Base-by-base conservation (phyloP, 331 rosid genomes). In the Malus hybrid region DNA sequence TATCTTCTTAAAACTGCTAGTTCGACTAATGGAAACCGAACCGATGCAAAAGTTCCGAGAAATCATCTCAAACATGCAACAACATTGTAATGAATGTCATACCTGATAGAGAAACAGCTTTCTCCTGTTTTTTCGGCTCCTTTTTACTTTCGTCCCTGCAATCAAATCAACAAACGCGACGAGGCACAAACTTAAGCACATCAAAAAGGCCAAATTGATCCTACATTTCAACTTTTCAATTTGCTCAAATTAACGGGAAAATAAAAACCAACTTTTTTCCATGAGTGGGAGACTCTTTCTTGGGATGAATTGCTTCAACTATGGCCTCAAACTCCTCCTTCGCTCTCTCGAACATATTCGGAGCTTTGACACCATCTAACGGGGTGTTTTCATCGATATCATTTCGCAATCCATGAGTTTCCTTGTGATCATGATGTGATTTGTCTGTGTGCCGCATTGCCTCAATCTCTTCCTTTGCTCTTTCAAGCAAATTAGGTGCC, bases 291-390 rank as follows among this genome's bases (percentile, higher is more conserved):
- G 82, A 73, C 73, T 89, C 83, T 65, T 83, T 87, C 81, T 78
- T 93, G 56, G 77, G 79, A 83, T 87, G 88, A 19, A 93, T 71
- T 24, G 83, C 84, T 14, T 90, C 84, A 70, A 81, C 79, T 71
- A 93, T 34, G 70, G 97, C 96, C 80, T 88, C 83, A 48, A 89
- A 74, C 86, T 90, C 97, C 82, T 90, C 97, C 76, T 84, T 88
- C 18, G 88, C 90, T 69, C 93, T 22, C 78, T 93, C 87, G 67
- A 90, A 86, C 82, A 93, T 71, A 81, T 90, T 90, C 42, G 97
- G 97, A 69, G 96, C 93, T 79, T 61, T 87, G 48, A 93, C 91
- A 57, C 81, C 90, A 55, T 88, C 78, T 50, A 85, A 5, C 19
- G 88, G 80, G 8, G 88, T 85, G 22, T 83, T 82, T 72, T 79